Base-by-base conservation (phyloP, 208 protist species). In the Leptomonas seymouri region DNA sequence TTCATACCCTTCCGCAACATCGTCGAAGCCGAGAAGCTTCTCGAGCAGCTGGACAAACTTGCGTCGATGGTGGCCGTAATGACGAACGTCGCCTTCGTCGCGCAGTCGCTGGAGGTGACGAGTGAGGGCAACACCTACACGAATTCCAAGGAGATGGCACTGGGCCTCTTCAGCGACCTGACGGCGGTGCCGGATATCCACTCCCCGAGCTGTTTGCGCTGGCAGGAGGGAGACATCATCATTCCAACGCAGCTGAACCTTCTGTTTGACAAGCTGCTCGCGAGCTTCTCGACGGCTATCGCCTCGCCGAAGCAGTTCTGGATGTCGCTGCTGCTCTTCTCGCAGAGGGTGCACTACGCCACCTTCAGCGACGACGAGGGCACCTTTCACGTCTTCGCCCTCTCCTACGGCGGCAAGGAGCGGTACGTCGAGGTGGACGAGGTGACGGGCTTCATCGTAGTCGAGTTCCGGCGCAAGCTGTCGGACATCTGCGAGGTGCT, bases 351-450 rank as follows among this genome's bases (percentile, higher is more conserved):
- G 12, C 41, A 80, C 4, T 87, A 87, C 75, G 85, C 80, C 71
- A 87, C 71, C 1, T 94, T 92, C 65, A 86, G 79, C 62, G 89
- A 92, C 67, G 84, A 94, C 50, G 81, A 88, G 2, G 89, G 89
- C 30, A 77, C 73, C 21, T 94, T 86, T 67, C 72, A 82, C 64
- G 89, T 92, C 51, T 92, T 94, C 74, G 55, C 77, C 20, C 57
- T 94, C 28, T 78, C 72, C 23, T 92, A 91, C 70, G 81, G 85
- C 56, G 78, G 75, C 27, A 85, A 80, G 46, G 64, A 87, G 56
- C 81, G 84, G 30, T 90, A 81, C 71, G 59, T 94, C 6, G 86
- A 94, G 78, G 78, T 87, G 63, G 89, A 94, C 69, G 89, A 79
- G 48, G 60, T 77, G 21, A 77, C 76, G 12, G 83, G 86, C 15